Base-by-base conservation (phyloP, 2,329 filamentous ascomycete species). In the Mycosphaerella sp. region DNA sequence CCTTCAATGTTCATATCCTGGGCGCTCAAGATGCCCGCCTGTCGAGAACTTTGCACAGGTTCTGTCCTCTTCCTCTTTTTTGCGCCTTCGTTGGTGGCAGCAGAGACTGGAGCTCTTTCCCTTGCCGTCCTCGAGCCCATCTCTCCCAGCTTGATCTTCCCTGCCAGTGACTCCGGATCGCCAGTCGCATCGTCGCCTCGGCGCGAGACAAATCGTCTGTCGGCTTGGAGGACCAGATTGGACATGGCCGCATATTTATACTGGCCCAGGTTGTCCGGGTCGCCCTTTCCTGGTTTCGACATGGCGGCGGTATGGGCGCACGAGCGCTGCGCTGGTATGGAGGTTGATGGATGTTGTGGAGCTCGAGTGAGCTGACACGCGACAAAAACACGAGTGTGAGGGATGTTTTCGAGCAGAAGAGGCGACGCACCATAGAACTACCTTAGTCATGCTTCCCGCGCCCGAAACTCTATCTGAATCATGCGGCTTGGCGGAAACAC, bases 151-250 rank as follows among this genome's bases (percentile, higher is more conserved):
- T 87, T 91, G 69, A 98, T 84, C 62, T 90, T 86, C 49, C 93
- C 93, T 51, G 93, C 94, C 53, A 98, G 82, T 52, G 94, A 98
- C 75, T 98, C 93, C 45, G 93, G 94, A 70, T 98, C 93, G 64
- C 93, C 93, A 45, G 91, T 97, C 58, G 89, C 85, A 75, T 98
- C 94, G 73, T 98, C 91, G 63, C 85, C 89, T 65, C 89, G 84
- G 70, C 93, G 84, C 59, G 89, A 89, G 64, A 95, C 86, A 70
- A 98, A 97, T 64, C 93, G 86, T 75, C 90, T 86, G 77, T 98
- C 93, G 76, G 89, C 90, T 87, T 98, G 93, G 82, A 98, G 88
- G 69, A 98, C 93, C 89, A 98, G 86, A 83, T 98, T 98, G 76
- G 93, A 98, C 93, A 98, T 69, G 42, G 64, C 66, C 53, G 61